Evolutionary conservation across 345 rosid species (phyloP).

Genomic region (Hypericum perforatum): DNA sequence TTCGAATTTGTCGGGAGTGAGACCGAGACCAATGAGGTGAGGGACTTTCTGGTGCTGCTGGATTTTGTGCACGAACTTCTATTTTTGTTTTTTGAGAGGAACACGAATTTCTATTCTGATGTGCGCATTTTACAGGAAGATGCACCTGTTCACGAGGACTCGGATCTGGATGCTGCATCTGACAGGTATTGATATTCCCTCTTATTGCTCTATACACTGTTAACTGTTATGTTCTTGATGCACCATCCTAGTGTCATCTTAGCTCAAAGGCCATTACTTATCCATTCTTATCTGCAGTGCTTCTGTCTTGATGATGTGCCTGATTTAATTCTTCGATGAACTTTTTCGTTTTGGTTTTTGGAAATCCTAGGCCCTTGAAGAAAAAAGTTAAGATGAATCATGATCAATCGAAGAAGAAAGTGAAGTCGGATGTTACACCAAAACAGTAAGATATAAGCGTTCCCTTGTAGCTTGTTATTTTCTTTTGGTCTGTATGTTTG

Average conservation of each 20-base stretch:
- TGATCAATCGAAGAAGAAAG: conserved; percentile 31
- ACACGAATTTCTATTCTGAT: conserved; percentile 14
- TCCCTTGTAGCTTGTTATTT: not conserved
- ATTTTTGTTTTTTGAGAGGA: conserved; percentile 3
- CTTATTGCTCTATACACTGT: no score
- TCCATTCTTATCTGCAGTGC: not conserved
- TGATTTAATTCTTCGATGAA: no score
- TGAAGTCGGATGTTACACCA: conserved; percentile 33
- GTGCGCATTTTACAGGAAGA: conserved; percentile 37
- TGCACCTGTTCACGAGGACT: no score
- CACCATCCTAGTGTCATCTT: no score
- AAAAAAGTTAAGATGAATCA: conserved; percentile 46
- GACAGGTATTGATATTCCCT: no score
- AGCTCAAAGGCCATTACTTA: not conserved
- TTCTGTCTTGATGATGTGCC: not conserved
- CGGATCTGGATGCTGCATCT: no score
- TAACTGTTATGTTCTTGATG: not conserved
- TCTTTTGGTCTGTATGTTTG: conserved; percentile 8
- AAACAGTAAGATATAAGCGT: conserved; percentile 41
- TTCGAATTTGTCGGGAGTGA: conserved; percentile 40
- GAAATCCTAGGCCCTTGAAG: conserved; percentile 48
- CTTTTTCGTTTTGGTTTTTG: no score
- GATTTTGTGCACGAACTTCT: not conserved
- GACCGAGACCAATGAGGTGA: conserved; percentile 41
- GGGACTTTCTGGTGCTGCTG: conserved; percentile 4